Evolutionary conservation across 1,284 basidiomycete species (phyloP).

Genomic region (Laetiporus sulphureus): DNA sequence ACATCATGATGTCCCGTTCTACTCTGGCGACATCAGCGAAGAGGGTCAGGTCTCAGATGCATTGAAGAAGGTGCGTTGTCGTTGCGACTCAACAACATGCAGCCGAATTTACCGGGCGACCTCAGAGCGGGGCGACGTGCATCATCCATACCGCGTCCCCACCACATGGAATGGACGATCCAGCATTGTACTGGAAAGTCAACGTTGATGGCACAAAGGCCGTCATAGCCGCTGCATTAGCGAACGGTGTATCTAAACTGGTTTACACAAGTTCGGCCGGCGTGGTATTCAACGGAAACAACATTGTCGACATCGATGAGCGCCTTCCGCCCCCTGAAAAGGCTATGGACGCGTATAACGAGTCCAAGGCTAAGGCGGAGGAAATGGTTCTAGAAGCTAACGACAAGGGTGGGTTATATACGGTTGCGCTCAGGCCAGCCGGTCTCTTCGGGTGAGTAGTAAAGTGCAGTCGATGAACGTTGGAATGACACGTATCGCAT

Average conservation of each 20-base stretch:
- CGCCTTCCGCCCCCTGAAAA: slow-evolving; percentile 71
- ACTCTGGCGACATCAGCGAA: slow-evolving; percentile 81
- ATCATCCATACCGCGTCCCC: slow-evolving; percentile 98
- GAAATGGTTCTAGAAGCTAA: slow-evolving; percentile 82
- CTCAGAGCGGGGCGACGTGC: slow-evolving; percentile 72
- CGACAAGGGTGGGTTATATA: slow-evolving; percentile 74
- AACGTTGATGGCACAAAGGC: slow-evolving; percentile 91
- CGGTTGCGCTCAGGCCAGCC: slow-evolving; percentile 89
- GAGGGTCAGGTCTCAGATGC: slow-evolving; percentile 67
- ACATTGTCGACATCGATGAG: slow-evolving; percentile 88
- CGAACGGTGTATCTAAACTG: slow-evolving; percentile 74
- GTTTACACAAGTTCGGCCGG: slow-evolving; percentile 96
- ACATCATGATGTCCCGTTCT: slow-evolving; percentile 81
- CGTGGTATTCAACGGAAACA: slow-evolving; percentile 83
- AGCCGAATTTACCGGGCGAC: slow-evolving; percentile 6
- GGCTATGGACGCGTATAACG: slow-evolving; percentile 90
- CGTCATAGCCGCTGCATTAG: slow-evolving; percentile 76
- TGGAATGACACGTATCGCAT: slow-evolving; percentile 3
- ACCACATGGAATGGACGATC: slow-evolving; percentile 63
- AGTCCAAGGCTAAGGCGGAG: slow-evolving; percentile 94
- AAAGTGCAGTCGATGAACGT: not conserved
- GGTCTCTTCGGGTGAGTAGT: slow-evolving; percentile 87
- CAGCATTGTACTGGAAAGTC: slow-evolving; percentile 84
- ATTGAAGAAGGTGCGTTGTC: slow-evolving; percentile 55
- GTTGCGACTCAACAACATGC: not conserved